These are phyloP conservation scores for Phytophthora pisi DNA, from an alignment of 352 stramenopile genomes.

Conservation along the genomic window DNA sequence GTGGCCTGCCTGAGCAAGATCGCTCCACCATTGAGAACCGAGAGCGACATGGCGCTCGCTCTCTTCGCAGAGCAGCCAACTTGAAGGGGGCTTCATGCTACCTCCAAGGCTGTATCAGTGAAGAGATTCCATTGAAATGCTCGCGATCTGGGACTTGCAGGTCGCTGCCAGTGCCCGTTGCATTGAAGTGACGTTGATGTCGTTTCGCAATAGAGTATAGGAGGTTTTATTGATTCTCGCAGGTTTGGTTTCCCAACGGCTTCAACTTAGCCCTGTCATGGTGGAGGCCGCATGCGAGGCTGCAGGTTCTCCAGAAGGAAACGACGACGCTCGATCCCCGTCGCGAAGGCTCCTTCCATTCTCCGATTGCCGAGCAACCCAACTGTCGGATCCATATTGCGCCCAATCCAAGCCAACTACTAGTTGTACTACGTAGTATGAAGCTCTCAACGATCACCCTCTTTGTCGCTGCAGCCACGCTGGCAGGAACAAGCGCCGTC, in stretches of 20 bases:
- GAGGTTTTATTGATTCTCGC: slow-evolving; percentile 15
- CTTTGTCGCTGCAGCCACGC: neutral
- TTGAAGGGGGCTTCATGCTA: slow-evolving; percentile 8
- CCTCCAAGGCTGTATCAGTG: neutral
- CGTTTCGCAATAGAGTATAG: slow-evolving; percentile 27
- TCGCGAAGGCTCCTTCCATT: slow-evolving; percentile 24
- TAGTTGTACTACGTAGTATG: slow-evolving; percentile 6
- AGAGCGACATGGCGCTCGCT: slow-evolving; percentile 18
- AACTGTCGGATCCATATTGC: slow-evolving; percentile 18
- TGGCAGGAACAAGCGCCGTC: slow-evolving; percentile 7
- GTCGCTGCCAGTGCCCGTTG: neutral
- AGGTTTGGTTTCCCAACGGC: slow-evolving; percentile 31
- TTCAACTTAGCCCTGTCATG: slow-evolving; percentile 24
- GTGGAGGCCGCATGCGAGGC: slow-evolving; percentile 16
- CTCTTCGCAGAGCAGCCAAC: slow-evolving; percentile 17
- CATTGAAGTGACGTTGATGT: slow-evolving; percentile 10
- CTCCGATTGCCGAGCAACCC: slow-evolving; percentile 7
- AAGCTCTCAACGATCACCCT: slow-evolving; percentile 14
- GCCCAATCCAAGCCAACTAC: neutral
- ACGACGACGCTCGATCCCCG: slow-evolving; percentile 23
- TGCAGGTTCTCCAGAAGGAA: slow-evolving; percentile 20
- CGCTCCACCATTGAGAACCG: neutral
- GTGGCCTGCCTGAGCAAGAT: slow-evolving; percentile 6
- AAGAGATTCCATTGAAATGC: slow-evolving; percentile 26
- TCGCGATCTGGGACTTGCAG: slow-evolving; percentile 2